A percentile compares a stretch with the other conserved stretches of the same genome.
These are phyloP conservation scores for Anisodus tanguticus DNA, from an alignment of 257 asterid genomes.

Conservation along the genomic window DNA sequence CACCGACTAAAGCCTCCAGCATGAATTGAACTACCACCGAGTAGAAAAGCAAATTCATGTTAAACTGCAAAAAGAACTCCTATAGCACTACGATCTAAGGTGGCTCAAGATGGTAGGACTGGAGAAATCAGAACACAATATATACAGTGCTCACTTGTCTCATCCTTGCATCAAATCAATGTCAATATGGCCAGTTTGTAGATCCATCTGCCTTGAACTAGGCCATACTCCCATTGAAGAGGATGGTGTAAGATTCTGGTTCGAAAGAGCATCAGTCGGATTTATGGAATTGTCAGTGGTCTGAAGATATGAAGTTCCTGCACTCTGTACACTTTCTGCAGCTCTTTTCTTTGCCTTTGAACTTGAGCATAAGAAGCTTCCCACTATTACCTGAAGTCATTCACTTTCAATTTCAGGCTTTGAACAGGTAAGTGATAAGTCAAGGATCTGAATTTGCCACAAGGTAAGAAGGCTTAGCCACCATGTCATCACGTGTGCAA, in stretches of 20 bases:
- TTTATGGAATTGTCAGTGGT: conserved; percentile 37
- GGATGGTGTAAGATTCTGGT: conserved; percentile 50
- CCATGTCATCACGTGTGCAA: neutral
- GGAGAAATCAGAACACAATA: conserved; percentile 39
- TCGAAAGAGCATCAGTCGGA: conserved; percentile 50
- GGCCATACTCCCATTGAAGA: conserved; percentile 63
- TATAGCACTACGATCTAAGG: conserved; percentile 31
- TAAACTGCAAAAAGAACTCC: conserved; percentile 32
- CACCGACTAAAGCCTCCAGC: neutral
- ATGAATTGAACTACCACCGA: neutral
- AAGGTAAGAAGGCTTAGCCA: conserved; percentile 2
- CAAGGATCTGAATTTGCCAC: conserved; percentile 20
- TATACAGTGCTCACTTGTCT: conserved; percentile 36
- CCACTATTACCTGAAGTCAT: conserved; percentile 65
- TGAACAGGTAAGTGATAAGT: neutral
- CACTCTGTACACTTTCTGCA: conserved; percentile 43
- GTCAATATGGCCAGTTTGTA: conserved; percentile 45
- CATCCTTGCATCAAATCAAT: conserved; percentile 52
- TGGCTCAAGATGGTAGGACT: conserved; percentile 29
- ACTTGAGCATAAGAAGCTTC: conserved; percentile 56
- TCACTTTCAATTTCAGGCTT: conserved; percentile 23
- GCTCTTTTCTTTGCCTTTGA: conserved; percentile 59
- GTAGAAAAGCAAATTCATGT: conserved; percentile 31
- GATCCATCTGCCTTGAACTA: conserved; percentile 48
- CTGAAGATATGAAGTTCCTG: conserved; percentile 49